These are phyloP conservation scores for Letharia columbiana DNA, from an alignment of 495 filamentous ascomycete species.

Conservation along the genomic window DNA sequence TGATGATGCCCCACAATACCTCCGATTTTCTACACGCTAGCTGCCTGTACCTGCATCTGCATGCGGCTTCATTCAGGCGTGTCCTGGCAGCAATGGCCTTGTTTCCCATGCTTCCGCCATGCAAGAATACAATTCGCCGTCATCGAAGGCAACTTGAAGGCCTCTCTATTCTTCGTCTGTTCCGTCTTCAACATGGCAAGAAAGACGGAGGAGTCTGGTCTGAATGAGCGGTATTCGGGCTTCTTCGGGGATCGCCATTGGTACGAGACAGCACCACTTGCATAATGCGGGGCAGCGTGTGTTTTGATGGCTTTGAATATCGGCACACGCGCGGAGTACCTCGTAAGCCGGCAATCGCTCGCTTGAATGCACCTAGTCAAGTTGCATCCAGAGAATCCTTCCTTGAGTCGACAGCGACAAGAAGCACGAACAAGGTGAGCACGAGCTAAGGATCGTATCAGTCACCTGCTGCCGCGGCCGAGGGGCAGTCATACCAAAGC, in stretches of 20 bases:
- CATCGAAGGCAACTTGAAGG: neutral
- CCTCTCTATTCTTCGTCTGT: neutral
- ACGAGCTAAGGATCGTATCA: conserved; percentile 9
- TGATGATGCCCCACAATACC: neutral
- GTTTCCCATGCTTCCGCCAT: neutral
- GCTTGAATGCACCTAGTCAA: neutral
- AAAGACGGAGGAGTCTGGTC: neutral
- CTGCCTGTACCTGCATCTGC: conserved; percentile 10
- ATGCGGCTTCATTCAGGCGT: neutral
- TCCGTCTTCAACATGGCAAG: neutral
- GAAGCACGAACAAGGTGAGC: conserved; percentile 17
- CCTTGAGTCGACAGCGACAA: conserved; percentile 12
- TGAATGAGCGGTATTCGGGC: neutral
- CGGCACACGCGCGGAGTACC: neutral
- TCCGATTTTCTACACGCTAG: neutral
- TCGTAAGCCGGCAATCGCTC: neutral
- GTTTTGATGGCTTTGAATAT: neutral
- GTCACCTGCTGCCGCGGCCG: neutral
- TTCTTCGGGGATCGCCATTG: neutral
- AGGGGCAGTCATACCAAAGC: conserved; percentile 38
- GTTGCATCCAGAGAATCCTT: conserved; percentile 5
- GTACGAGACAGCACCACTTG: neutral
- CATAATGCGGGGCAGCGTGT: neutral
- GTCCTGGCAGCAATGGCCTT: neutral
- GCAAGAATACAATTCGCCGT: neutral